A percentile compares a stretch with the other conserved stretches of the same genome.
These are phyloP conservation scores for Mallotus nudiflorus DNA, from an alignment of 345 rosid species.

Conservation along the genomic window DNA sequence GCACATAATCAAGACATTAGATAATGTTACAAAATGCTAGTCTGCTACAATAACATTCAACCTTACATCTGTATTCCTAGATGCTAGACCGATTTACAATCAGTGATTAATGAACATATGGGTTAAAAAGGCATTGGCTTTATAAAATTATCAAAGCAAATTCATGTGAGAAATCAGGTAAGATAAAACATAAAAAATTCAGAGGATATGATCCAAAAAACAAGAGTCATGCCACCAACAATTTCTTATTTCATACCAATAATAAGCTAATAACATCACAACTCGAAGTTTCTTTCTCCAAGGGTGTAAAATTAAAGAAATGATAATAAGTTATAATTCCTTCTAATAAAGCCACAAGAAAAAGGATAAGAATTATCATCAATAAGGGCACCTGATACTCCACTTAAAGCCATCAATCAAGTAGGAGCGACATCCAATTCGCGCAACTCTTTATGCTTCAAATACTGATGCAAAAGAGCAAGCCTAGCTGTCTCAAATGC, in stretches of 20 bases:
- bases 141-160: neutral
- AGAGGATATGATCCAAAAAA: neutral
- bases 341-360: neutral
- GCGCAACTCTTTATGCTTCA: slow-evolving; percentile 57
- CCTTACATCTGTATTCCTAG: neutral
- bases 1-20: neutral
- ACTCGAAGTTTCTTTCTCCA: neutral
- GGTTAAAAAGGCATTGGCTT: neutral
- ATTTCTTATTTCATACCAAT: neutral
- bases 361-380: slow-evolving; percentile 16
- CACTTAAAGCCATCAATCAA: slow-evolving; percentile 22
- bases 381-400: neutral
- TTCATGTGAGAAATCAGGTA: neutral
- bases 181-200: neutral
- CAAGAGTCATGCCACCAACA: neutral
- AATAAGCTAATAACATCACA: neutral
- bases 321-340: neutral
- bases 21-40: neutral
- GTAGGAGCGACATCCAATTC: slow-evolving; percentile 32
- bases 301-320: neutral
- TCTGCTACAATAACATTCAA: neutral
- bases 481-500: slow-evolving; percentile 96
- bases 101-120: neutral
- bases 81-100: neutral
- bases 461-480: slow-evolving; percentile 62